Evolutionary conservation across 139 green algal species (phyloP).

Genomic region (Closterium sp.): DNA sequence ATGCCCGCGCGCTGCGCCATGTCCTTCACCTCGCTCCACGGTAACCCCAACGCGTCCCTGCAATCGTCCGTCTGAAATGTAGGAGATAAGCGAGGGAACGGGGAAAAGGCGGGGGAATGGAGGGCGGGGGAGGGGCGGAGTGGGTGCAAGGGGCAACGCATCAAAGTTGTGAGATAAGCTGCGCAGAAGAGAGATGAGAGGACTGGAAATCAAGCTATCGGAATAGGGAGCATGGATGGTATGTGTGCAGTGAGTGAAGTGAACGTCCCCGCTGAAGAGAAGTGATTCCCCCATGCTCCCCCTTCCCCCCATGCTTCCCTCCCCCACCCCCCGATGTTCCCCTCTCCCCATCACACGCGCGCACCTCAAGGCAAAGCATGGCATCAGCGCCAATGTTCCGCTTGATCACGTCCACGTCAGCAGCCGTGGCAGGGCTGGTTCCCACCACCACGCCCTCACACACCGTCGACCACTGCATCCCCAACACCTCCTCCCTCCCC

Average conservation of each 20-base stretch:
- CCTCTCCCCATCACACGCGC: too few relatives aligned
- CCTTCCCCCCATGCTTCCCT: too few relatives aligned
- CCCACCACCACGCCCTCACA: background rate
- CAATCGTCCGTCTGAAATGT: background rate
- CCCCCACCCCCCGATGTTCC: too few relatives aligned
- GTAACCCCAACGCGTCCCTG: background rate
- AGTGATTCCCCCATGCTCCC: too few relatives aligned
- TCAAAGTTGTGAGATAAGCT: too few relatives aligned
- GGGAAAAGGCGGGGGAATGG: background rate
- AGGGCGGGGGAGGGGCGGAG: background rate
- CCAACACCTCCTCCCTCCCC: background rate
- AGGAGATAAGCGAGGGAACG: background rate
- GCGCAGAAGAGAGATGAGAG: too few relatives aligned
- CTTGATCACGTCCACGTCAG: background rate
- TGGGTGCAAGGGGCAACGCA: background rate
- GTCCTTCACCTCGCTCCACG: background rate
- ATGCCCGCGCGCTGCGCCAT: background rate
- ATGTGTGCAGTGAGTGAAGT: too few relatives aligned
- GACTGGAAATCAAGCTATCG: too few relatives aligned
- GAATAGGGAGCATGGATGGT: too few relatives aligned
- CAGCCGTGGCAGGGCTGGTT: background rate
- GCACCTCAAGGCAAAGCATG: background rate
- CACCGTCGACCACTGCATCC: background rate
- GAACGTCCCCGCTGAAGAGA: too few relatives aligned
- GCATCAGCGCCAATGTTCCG: background rate